Percentiles rank a stretch among this genome's conserved stretches.
Evolutionary conservation across 1,284 basidiomycete species (phyloP).

Genomic region (Irpex rosettiformis): DNA sequence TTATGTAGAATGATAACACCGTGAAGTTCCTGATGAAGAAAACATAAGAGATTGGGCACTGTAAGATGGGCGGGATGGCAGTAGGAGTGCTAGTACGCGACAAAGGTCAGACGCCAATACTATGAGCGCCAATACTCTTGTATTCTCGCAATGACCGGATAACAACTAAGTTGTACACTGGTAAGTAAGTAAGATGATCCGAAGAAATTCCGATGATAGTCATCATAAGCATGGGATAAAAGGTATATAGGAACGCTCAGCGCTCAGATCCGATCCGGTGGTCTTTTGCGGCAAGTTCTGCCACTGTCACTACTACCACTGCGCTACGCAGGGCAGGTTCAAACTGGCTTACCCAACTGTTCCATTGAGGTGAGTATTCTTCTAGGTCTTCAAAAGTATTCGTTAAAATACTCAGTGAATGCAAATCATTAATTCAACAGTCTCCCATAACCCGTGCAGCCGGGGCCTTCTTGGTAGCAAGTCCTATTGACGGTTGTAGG

Average conservation of each 20-base stretch:
- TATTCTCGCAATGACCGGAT: not conserved
- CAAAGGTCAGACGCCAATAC: not conserved
- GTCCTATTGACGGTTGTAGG: not conserved
- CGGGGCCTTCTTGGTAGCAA: not conserved
- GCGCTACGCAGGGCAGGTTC: not conserved
- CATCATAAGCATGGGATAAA: not conserved
- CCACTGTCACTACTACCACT: not conserved
- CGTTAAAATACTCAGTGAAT: not conserved
- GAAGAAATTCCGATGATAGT: not conserved
- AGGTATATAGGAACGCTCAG: no score
- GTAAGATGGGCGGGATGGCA: not conserved
- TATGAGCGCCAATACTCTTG: not conserved
- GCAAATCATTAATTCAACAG: not conserved
- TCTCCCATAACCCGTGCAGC: not conserved
- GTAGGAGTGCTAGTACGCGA: not conserved
- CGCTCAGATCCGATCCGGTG: not conserved
- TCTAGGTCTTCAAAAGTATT: not conserved
- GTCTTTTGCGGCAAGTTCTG: not conserved
- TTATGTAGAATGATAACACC: not conserved
- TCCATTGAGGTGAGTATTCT: not conserved
- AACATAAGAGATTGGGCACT: not conserved
- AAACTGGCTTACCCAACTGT: not conserved
- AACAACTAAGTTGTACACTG: not conserved
- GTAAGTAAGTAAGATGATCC: not conserved
- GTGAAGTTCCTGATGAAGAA: constrained; percentile 1